Conservation (phyloP, 75 land plant species). For the Pinus tabuliformis region DNA sequence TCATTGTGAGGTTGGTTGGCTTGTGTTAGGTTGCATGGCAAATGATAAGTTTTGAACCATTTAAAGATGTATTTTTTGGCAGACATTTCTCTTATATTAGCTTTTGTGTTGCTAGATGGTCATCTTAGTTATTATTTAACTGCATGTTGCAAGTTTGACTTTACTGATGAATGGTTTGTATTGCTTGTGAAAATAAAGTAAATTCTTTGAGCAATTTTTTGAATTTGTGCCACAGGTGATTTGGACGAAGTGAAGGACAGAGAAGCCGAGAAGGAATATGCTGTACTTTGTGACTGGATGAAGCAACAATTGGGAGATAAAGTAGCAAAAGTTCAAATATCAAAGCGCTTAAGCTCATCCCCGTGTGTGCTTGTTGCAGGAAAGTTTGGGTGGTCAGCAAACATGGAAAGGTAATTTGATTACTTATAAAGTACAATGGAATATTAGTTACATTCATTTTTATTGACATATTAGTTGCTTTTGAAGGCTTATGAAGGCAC, state of each 20-base stretch:
- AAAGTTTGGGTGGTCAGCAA: slow-evolving; percentile 99
- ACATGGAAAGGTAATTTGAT: slow-evolving; percentile 87
- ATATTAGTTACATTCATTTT: not conserved
- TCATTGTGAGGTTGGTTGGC: not conserved
- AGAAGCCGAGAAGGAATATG: slow-evolving; percentile 75
- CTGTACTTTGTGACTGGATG: slow-evolving; percentile 91
- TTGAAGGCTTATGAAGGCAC: slow-evolving; percentile 92
- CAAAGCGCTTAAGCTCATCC: slow-evolving; percentile 91
- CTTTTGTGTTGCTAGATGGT: too few species aligned
- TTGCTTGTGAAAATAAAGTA: not conserved
- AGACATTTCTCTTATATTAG: not conserved
- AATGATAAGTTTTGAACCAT: not conserved
- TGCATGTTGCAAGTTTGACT: not conserved
- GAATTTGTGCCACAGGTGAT: slow-evolving; percentile 47
- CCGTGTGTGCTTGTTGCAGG: slow-evolving; percentile 99
- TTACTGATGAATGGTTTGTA: not conserved
- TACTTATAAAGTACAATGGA: not conserved
- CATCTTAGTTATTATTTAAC: not conserved
- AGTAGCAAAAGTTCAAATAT: slow-evolving; percentile 90
- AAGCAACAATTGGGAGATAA: slow-evolving; percentile 95
- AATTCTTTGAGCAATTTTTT: slow-evolving; percentile 2
- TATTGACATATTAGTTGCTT: not conserved
- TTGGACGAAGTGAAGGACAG: slow-evolving; percentile 85
- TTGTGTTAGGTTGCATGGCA: not conserved
- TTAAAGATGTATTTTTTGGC: not conserved